phyloP scores from a whole-genome alignment of 2,329 filamentous ascomycete species.

The Epichloe aotearoae region DNA sequence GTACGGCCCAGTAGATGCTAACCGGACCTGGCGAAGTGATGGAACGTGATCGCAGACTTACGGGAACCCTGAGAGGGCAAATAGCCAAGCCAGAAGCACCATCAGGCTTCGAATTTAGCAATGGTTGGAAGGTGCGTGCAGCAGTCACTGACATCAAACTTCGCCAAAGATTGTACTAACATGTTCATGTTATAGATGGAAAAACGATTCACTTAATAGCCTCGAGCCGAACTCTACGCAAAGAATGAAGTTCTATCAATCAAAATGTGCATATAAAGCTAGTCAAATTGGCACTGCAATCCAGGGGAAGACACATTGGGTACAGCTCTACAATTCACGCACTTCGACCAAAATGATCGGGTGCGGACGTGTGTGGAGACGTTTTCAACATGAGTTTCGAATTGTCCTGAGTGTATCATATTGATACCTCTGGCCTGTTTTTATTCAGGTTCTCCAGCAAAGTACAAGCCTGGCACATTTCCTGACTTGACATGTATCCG shows the following conservation, averaged over 20 bases:
- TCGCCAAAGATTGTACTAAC: constrained; percentile 1
- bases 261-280: constrained; percentile 9
- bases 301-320: not conserved
- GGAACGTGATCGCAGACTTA: constrained; percentile 49
- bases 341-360: not conserved
- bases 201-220: constrained; percentile 33
- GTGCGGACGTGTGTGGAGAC: not conserved
- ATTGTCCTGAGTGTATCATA: constrained; percentile 21
- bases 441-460: constrained; percentile 87
- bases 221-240: not conserved
- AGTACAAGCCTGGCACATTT: constrained; percentile 85
- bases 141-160: not conserved
- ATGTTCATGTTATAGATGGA: constrained; percentile 31
- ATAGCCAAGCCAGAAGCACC: constrained; percentile 41
- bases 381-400: not conserved
- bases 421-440: constrained; percentile 45
- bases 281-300: not conserved
- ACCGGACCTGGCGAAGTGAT: constrained; percentile 39
- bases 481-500: constrained; percentile 91
- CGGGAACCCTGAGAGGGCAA: constrained; percentile 45
- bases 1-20: constrained; percentile 4
- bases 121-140: constrained; percentile 45
- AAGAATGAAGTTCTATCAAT: not conserved
- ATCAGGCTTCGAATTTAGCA: constrained; percentile 47
- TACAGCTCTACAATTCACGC: not conserved